Percentiles rank a stretch among this genome's conserved stretches.
These are phyloP conservation scores for Maudiozyma pseudohumilis DNA, from an alignment of 805 yeast genomes.

Conservation along the genomic window DNA sequence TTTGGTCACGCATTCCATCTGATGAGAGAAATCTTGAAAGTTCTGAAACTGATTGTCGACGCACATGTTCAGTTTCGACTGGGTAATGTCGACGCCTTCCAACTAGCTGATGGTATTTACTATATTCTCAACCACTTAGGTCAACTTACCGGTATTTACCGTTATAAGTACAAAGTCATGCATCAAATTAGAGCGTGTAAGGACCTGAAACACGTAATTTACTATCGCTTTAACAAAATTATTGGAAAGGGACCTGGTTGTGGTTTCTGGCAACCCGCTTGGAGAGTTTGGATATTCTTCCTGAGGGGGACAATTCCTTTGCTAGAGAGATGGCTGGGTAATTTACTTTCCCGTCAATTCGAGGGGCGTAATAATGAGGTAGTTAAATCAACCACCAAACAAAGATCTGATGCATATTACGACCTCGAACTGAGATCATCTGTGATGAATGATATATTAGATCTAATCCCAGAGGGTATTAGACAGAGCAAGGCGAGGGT, in stretches of 20 bases:
- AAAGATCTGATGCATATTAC: constrained; percentile 88
- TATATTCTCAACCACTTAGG: constrained; percentile 90
- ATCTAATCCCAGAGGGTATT: constrained; percentile 93
- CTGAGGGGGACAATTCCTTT: constrained; percentile 86
- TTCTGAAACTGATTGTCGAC: constrained; percentile 81
- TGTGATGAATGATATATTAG: constrained; percentile 90
- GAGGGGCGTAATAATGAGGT: constrained; percentile 93
- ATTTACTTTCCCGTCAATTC: constrained; percentile 81
- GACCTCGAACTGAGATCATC: constrained; percentile 89
- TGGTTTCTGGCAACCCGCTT: constrained; percentile 99
- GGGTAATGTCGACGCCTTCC: constrained; percentile 87
- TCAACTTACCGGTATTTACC: constrained; percentile 89
- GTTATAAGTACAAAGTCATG: constrained; percentile 96
- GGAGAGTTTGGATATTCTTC: constrained; percentile 94
- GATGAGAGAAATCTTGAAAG: constrained; percentile 77
- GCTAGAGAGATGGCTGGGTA: constrained; percentile 91
- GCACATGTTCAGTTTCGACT: constrained; percentile 85
- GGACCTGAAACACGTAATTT: constrained; percentile 87
- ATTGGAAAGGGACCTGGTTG: constrained; percentile 98
- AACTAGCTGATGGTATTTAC: constrained; percentile 88
- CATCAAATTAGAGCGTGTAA: constrained; percentile 95
- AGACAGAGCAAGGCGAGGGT: constrained; percentile 80
- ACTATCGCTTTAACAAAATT: constrained; percentile 69
- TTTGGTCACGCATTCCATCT: constrained; percentile 95
- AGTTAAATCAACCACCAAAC: constrained; percentile 91